A percentile compares a stretch with the other conserved stretches of the same genome.
phyloP scores from a whole-genome alignment of 352 stramenopile species.

The Pythium folliculosum region DNA sequence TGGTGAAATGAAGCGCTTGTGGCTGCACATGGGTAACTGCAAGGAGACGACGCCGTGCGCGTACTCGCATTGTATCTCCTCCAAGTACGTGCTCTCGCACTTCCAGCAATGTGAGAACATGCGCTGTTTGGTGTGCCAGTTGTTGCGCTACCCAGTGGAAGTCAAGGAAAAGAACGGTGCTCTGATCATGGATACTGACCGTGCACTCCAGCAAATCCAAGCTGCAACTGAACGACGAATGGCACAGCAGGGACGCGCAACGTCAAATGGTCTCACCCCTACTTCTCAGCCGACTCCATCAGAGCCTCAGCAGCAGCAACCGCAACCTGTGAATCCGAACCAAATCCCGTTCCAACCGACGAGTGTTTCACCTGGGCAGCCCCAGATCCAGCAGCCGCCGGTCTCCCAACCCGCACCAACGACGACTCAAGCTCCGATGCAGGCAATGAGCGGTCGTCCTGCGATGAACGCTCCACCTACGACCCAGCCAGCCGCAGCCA shows the following conservation, averaged over 20 bases:
- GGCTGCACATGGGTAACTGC: slow-evolving; percentile 98
- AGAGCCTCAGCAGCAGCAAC: slow-evolving; percentile 10
- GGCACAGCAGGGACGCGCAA: slow-evolving; percentile 11
- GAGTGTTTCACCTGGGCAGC: background rate
- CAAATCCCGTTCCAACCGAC: slow-evolving; percentile 8
- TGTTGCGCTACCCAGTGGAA: slow-evolving; percentile 97
- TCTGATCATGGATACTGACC: slow-evolving; percentile 82
- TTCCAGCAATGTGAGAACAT: slow-evolving; percentile 98
- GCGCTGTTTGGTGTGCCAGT: slow-evolving; percentile 97
- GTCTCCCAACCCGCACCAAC: background rate
- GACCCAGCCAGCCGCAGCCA: background rate
- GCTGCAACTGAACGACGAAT: slow-evolving; percentile 57
- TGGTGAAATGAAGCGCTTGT: slow-evolving; percentile 97
- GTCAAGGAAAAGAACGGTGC: slow-evolving; percentile 89
- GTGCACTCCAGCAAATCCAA: slow-evolving; percentile 80
- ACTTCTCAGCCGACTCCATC: background rate
- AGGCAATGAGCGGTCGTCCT: slow-evolving; percentile 17
- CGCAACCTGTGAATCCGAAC: background rate
- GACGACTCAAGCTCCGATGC: slow-evolving; percentile 24
- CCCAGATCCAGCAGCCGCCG: slow-evolving; percentile 8
- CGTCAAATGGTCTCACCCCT: slow-evolving; percentile 2
- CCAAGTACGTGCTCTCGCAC: slow-evolving; percentile 98
- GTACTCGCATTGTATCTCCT: slow-evolving; percentile 98
- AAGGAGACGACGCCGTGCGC: slow-evolving; percentile 96
- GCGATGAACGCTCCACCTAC: slow-evolving; percentile 5